Percentiles rank a stretch among this genome's conserved stretches.
Evolutionary conservation across 306 rosid species (phyloP).

Genomic region (Prunus kanzakura): DNA sequence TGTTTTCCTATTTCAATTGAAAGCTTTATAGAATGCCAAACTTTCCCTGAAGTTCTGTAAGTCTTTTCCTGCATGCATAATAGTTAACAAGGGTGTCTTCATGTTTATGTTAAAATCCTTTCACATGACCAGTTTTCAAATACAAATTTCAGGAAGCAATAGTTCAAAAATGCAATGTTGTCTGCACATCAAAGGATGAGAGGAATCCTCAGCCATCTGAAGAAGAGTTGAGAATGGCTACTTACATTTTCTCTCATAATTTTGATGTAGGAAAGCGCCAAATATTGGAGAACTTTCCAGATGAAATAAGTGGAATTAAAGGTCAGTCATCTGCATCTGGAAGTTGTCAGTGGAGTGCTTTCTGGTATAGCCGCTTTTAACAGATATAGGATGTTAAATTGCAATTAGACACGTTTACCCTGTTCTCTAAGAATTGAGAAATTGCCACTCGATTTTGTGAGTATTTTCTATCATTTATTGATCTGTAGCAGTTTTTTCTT

Average conservation of each 20-base stretch:
- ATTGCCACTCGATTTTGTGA: not conserved
- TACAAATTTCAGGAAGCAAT: conserved; percentile 49
- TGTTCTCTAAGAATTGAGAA: not conserved
- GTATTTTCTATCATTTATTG: not conserved
- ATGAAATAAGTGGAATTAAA: conserved; percentile 37
- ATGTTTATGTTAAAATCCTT: not conserved
- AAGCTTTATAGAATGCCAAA: not conserved
- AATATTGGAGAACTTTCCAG: conserved; percentile 38
- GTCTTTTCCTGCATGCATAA: not conserved
- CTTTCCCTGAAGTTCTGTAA: not conserved
- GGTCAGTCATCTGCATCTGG: conserved; percentile 35
- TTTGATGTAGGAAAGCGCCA: conserved; percentile 37
- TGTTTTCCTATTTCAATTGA: not conserved
- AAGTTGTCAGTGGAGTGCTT: not conserved
- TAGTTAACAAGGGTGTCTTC: not conserved
- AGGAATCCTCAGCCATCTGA: conserved; percentile 54
- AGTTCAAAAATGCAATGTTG: conserved; percentile 53
- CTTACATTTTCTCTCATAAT: conserved; percentile 44
- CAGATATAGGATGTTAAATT: not conserved
- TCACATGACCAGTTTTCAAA: not conserved
- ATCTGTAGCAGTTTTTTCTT: not conserved
- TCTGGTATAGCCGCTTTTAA: not conserved
- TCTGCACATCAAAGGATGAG: conserved; percentile 55
- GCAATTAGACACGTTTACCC: not conserved
- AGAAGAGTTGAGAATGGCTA: conserved; percentile 36